Evolutionary conservation across 306 rosid species (phyloP).

Genomic region (Lupinus albus): DNA sequence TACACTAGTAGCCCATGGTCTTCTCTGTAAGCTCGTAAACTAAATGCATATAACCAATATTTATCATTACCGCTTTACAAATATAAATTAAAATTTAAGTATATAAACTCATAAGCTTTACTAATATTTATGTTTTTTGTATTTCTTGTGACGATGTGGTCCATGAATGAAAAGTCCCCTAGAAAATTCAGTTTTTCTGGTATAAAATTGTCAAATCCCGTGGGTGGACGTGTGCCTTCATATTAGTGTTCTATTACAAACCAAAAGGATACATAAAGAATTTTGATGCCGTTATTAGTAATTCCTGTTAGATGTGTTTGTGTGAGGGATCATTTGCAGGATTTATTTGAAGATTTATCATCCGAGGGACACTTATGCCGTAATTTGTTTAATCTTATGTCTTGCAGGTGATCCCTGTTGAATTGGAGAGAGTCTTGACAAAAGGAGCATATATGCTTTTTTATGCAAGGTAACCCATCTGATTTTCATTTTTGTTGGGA

Average conservation of each 20-base stretch:
- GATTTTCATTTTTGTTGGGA: neutral
- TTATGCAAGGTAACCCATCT: constrained; percentile 71
- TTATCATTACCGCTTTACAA: constrained; percentile 1
- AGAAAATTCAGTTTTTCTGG: constrained; percentile 5
- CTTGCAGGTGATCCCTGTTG: constrained; percentile 76
- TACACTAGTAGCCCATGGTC: constrained; percentile 20
- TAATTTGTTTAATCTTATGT: constrained; percentile 26
- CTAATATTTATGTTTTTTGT: neutral
- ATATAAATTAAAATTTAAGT: constrained; percentile 5
- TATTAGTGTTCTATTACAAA: constrained; percentile 5
- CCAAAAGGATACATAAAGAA: neutral
- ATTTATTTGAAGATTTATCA: neutral
- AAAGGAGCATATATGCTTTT: constrained; percentile 96
- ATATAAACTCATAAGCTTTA: neutral
- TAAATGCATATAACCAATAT: constrained; percentile 5
- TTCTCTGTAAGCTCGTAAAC: constrained; percentile 8
- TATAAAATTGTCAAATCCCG: neutral
- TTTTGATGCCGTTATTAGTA: constrained; percentile 16
- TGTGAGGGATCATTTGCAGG: constrained; percentile 12
- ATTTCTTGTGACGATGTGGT: constrained; percentile 6
- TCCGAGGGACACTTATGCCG: neutral
- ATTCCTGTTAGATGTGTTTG: neutral
- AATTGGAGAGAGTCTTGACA: constrained; percentile 69
- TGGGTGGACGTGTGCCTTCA: constrained; percentile 17
- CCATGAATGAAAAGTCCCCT: constrained; percentile 12